phyloP scores from a whole-genome alignment of 352 stramenopile species.

The Pythium brachiatum region DNA sequence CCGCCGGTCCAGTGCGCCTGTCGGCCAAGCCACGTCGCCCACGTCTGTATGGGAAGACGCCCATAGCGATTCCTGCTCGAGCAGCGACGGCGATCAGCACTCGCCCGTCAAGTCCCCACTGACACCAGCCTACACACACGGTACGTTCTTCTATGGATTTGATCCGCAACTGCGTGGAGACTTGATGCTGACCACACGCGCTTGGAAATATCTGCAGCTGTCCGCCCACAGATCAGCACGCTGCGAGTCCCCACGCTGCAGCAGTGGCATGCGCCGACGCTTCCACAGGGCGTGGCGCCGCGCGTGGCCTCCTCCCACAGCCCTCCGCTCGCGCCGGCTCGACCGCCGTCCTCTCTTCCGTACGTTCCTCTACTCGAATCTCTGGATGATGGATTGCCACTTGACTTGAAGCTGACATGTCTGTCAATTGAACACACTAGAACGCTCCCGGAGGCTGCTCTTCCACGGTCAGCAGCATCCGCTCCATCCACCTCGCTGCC shows the following conservation, averaged over 20 bases:
- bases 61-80: background rate
- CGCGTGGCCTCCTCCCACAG: background rate
- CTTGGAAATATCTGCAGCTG: background rate
- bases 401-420: background rate
- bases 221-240: background rate
- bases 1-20: background rate
- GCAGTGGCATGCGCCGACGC: conserved; percentile 5
- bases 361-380: conserved; percentile 2
- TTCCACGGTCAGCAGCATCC: background rate
- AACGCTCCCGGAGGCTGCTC: background rate
- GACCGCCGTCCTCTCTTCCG: conserved; percentile 9
- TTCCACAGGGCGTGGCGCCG: background rate
- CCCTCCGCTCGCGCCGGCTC: background rate
- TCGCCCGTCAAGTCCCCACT: background rate
- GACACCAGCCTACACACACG: background rate
- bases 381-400: background rate
- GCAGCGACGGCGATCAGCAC: background rate
- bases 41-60: background rate
- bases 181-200: background rate
- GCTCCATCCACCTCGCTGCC: conserved; percentile 11
- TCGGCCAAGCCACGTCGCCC: background rate
- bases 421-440: conserved; percentile 1
- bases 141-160: background rate
- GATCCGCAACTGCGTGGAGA: background rate
- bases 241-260: conserved; percentile 8